Percentiles rank a stretch among this genome's conserved stretches.
These are phyloP conservation scores for Pichia nakasei DNA, from an alignment of 805 yeast species.

Conservation along the genomic window DNA sequence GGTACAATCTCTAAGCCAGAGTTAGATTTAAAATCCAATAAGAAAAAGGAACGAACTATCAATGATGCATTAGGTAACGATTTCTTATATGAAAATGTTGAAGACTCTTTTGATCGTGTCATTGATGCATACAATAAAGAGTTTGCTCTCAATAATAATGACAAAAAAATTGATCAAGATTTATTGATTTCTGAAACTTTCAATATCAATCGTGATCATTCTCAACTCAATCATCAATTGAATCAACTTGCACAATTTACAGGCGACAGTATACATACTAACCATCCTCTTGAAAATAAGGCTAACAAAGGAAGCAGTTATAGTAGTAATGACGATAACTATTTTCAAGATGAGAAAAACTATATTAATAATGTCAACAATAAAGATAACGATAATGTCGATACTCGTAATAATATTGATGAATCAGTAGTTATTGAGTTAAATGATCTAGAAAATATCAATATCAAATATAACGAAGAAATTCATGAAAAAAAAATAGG, in stretches of 20 bases:
- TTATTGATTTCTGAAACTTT: slow-evolving; percentile 2
- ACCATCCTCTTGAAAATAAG: slow-evolving; percentile 3
- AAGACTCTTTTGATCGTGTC: background rate
- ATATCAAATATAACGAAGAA: too few relatives aligned
- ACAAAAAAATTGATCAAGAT: background rate
- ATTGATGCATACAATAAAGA: background rate
- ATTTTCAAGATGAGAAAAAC: background rate
- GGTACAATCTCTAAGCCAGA: too few relatives aligned
- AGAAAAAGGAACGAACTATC: background rate
- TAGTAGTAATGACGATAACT: background rate
- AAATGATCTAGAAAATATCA: background rate
- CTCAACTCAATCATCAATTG: slow-evolving; percentile 25
- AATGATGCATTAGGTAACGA: background rate
- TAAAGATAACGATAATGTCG: background rate
- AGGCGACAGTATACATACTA: background rate
- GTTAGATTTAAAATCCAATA: too few relatives aligned
- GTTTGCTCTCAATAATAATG: background rate
- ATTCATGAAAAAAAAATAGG: too few relatives aligned
- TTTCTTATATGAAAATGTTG: background rate
- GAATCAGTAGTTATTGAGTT: too few relatives aligned
- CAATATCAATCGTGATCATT: slow-evolving; percentile 19
- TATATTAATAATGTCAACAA: background rate
- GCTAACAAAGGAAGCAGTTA: slow-evolving; percentile 6
- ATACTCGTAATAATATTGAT: too few relatives aligned
- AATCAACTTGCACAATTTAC: slow-evolving; percentile 17